Evolutionary conservation across 1,139 yeast genomes (phyloP).

Genomic region (Nakaseomyces delphensis): DNA sequence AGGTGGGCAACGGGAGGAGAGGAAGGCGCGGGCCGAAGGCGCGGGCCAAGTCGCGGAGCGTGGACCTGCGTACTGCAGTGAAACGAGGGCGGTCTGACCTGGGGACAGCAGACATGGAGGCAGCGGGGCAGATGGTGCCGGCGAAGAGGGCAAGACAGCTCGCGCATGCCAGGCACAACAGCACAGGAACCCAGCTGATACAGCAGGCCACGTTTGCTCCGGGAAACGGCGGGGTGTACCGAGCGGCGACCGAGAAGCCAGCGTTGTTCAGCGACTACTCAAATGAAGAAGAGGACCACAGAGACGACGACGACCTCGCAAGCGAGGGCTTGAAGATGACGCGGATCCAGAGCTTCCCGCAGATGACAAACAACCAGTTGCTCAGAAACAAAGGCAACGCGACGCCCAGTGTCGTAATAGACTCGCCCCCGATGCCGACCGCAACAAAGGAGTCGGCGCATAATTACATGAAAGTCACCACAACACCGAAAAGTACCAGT

Average conservation of each 20-base stretch:
- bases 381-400: neutral
- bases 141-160: neutral
- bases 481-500: neutral
- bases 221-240: too few species aligned
- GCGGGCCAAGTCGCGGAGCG: conserved; percentile 1
- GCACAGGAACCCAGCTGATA: conserved; percentile 1
- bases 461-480: neutral
- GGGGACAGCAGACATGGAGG: neutral
- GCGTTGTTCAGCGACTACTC: neutral
- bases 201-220: too few species aligned
- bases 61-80: neutral
- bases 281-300: neutral
- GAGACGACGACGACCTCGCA: neutral
- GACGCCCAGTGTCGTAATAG: neutral
- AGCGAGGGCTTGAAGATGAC: neutral
- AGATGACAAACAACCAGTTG: neutral
- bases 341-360: neutral
- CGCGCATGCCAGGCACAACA: conserved; percentile 2
- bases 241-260: neutral
- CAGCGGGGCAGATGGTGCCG: too few species aligned
- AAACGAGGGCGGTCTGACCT: neutral
- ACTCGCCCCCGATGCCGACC: neutral
- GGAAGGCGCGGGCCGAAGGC: conserved; percentile 2
- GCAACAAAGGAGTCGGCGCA: conserved; percentile 1
- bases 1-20: conserved; percentile 20